Base-by-base conservation (phyloP, 306 rosid genomes). In the Cucurbita maxima region DNA sequence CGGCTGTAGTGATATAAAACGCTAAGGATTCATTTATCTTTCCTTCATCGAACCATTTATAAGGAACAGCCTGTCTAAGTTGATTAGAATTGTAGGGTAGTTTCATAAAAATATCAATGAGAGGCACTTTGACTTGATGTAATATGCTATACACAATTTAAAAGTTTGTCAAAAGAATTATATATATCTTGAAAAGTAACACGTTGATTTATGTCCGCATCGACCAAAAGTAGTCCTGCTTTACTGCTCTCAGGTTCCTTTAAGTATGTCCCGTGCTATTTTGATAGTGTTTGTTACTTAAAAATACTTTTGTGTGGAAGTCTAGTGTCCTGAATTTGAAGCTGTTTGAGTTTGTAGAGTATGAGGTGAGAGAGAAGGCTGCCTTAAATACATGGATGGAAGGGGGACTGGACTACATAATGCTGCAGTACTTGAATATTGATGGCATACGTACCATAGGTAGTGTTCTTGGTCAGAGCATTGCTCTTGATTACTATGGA, bases 401-500 rank as follows among this genome's bases (percentile, higher is more conserved):
- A 85, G 96, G 99, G 59, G 99, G 99, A 62, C 81, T 94, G 76
- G 99, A 94, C 86, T 91, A 94, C 87, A 94, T 94, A 82, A 91
- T 88, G 91, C 82, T 94, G 81, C 99, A 94, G 85, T 88, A 87
- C 81, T 77, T 94, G 86, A 90, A 86, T 75, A 82, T 78, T 75
- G 99, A 94, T 82, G 97, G 97, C 52, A 94, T 94, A 76, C 96
- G 97, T 72, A 94, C 95, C 62, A 91, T 94, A 71, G 97, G 99
- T 55, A 90, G 96, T 57, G 97, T 91, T 77, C 90, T 94, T 59
- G 99, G 99, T 58, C 99, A 94, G 86, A 94, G 99, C 83, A 94
- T 94, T 75, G 99, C 99, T 44, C 96, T 94, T 76, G 99, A 91
- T 86, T 94, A 91, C 84, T 94, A 94, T 44, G 97, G 89, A 6